Conservation (phyloP, 225 moss, liverwort and hornwort species). For the Physcomitrellopsis africana region DNA sequence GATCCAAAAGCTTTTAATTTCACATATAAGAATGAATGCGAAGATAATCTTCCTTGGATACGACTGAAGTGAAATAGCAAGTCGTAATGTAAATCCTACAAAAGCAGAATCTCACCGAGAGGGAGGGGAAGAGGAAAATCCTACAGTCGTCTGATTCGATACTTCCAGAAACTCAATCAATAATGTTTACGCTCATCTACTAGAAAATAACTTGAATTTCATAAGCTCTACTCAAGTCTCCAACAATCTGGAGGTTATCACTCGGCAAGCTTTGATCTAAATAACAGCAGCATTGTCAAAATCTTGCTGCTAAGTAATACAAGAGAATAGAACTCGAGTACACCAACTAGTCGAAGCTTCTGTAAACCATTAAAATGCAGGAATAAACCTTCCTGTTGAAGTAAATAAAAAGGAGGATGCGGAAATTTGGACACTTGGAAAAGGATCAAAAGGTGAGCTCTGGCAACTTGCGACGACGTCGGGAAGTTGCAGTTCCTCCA, state of each 20-base stretch:
- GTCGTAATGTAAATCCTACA: slow-evolving; percentile 2
- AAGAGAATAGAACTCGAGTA: slow-evolving; percentile 17
- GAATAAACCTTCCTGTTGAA: slow-evolving; percentile 13
- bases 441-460: slow-evolving; percentile 15
- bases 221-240: slow-evolving; percentile 8
- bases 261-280: neutral
- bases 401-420: slow-evolving; percentile 14
- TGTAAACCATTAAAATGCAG: slow-evolving; percentile 21
- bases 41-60: slow-evolving; percentile 16
- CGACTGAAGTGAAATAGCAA: slow-evolving; percentile 30
- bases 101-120: slow-evolving; percentile 6
- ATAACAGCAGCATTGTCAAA: slow-evolving; percentile 21
- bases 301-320: slow-evolving; percentile 6
- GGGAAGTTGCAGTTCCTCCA: slow-evolving; percentile 25
- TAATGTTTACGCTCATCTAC: neutral
- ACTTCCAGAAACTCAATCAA: slow-evolving; percentile 2
- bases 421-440: slow-evolving; percentile 20
- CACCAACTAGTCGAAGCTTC: slow-evolving; percentile 20
- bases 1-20: slow-evolving; percentile 1
- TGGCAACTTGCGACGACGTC: slow-evolving; percentile 13
- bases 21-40: slow-evolving; percentile 3
- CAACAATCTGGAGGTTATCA: slow-evolving; percentile 7
- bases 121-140: neutral
- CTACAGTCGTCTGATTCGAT: slow-evolving; percentile 2
- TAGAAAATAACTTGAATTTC: neutral